phyloP scores from a whole-genome alignment of 208 protist species.

The Borovskyia barvae region DNA sequence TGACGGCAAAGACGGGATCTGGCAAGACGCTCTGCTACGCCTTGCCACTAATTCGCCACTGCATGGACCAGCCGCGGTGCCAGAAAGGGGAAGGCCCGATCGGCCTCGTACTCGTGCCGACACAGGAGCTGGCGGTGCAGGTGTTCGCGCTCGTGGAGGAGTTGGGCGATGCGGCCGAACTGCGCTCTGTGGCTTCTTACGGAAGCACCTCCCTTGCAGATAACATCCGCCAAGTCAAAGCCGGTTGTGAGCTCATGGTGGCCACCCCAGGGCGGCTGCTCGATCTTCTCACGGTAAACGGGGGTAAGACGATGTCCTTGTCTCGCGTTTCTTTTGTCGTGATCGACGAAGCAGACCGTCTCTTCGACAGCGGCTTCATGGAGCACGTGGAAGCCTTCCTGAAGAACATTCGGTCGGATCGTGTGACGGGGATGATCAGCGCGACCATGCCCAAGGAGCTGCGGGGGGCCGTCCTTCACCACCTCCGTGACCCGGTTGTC shows the following conservation, averaged over 20 bases:
- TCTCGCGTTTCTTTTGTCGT: conserved; percentile 81
- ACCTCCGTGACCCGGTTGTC: conserved; percentile 79
- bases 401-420: conserved; percentile 85
- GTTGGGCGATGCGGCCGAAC: conserved; percentile 44
- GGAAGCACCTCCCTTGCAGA: conserved; percentile 71
- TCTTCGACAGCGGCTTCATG: conserved; percentile 94
- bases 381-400: conserved; percentile 91
- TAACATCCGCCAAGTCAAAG: conserved; percentile 66
- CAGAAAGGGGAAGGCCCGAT: conserved; percentile 84
- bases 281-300: conserved; percentile 88
- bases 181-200: conserved; percentile 73
- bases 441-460: conserved; percentile 92
- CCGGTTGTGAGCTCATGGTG: conserved; percentile 81
- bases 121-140: conserved; percentile 93
- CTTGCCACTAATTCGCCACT: conserved; percentile 90
- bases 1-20: conserved; percentile 92
- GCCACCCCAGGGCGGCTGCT: conserved; percentile 84
- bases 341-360: conserved; percentile 93
- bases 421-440: conserved; percentile 89
- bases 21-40: conserved; percentile 95
- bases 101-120: conserved; percentile 90
- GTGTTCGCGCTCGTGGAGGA: conserved; percentile 76
- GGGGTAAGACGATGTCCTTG: conserved; percentile 59
- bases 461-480: conserved; percentile 60
- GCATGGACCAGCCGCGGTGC: conserved; percentile 78